Base-by-base conservation (phyloP, 75 land plant genomes). In the Pseudotsuga menziesii region DNA sequence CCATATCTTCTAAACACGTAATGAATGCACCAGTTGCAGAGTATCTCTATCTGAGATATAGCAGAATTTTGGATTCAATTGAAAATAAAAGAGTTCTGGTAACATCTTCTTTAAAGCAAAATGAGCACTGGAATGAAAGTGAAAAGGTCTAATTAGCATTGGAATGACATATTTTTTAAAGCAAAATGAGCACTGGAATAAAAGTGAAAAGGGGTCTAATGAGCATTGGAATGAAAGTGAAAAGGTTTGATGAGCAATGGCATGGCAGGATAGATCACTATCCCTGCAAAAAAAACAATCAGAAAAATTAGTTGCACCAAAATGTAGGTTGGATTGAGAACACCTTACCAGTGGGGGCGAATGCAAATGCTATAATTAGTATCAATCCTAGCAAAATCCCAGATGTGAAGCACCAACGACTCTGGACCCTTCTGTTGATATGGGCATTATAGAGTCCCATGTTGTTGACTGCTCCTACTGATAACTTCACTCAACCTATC, bases 11-110 rank as follows among this genome's bases (percentile, higher is more conserved):
- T 61, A 25, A 61, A 17, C 63, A 61, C 11, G 11, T n/a, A n/a
- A 61, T 61, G 63, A 2, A 7, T 8, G 16, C 12, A n/a, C 8
- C 63, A n/a, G 8, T 61, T 25, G 25, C 22, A 61, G 25, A 61
- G 20, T 12, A 11, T n/a, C 22, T n/a, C 9, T 13, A 8, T 61
- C 25, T 77, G 9, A 35, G 27, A 48, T 13, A 1, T 48, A 67
- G 9, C 72, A 22, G 36, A 25, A 57, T 54, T 57, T 75, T 66
- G 57, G 73, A 79, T 79, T 76, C 62, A 48, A 75, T 55, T 23
- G 67, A 25, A 29, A 61, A 13, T 27, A 77, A 56, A 64, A 17
- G 7, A 32, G 41, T 7, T 64, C 69, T 63, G 35, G 2, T 17
- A 20, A 64, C 16, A 35, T 48, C 32, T 48, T 9, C 1, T 48